These are phyloP conservation scores for Saccharomyces hybrid DNA, from an alignment of 1,139 yeast genomes.

Conservation along the genomic window DNA sequence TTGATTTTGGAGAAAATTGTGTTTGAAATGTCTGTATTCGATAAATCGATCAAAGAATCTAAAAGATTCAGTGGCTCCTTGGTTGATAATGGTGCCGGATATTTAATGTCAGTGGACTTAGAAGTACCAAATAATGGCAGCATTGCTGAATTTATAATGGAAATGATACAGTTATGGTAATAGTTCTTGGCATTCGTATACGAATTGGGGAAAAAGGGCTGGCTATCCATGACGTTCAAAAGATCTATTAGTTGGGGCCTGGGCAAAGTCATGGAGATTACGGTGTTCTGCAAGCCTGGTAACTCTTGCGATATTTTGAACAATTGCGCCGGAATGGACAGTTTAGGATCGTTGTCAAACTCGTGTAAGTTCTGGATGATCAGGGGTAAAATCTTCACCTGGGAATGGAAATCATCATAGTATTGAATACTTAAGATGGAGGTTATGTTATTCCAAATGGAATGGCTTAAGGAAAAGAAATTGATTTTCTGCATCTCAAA, in stretches of 20 bases:
- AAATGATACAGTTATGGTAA: slow-evolving; percentile 12
- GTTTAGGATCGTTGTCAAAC: not conserved
- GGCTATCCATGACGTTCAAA: slow-evolving; percentile 5
- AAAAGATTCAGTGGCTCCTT: slow-evolving; percentile 1
- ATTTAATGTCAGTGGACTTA: not conserved
- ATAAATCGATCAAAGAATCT: slow-evolving; percentile 10
- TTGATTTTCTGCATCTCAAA: slow-evolving; percentile 9
- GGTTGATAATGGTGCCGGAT: not conserved
- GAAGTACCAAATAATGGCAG: slow-evolving; percentile 12
- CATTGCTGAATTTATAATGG: slow-evolving; percentile 6
- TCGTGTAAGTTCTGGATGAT: slow-evolving; percentile 2
- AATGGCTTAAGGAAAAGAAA: slow-evolving; percentile 11
- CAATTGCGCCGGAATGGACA: slow-evolving; percentile 7
- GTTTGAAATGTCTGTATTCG: slow-evolving; percentile 4
- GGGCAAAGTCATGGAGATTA: slow-evolving; percentile 12
- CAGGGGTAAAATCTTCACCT: slow-evolving; percentile 10
- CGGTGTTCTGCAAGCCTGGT: slow-evolving; percentile 8
- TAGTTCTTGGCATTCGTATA: slow-evolving; percentile 4
- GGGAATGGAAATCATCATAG: slow-evolving; percentile 5
- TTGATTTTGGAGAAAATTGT: slow-evolving; percentile 13
- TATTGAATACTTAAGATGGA: slow-evolving; percentile 12
- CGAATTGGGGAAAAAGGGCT: slow-evolving; percentile 4
- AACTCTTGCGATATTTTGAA: slow-evolving; percentile 2
- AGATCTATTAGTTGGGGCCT: slow-evolving; percentile 3
- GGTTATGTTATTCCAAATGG: slow-evolving; percentile 6